A percentile compares a stretch with the other conserved stretches of the same genome.
Evolutionary conservation across 2,329 filamentous ascomycete species (phyloP).

Genomic region (Pyricularia sp.): DNA sequence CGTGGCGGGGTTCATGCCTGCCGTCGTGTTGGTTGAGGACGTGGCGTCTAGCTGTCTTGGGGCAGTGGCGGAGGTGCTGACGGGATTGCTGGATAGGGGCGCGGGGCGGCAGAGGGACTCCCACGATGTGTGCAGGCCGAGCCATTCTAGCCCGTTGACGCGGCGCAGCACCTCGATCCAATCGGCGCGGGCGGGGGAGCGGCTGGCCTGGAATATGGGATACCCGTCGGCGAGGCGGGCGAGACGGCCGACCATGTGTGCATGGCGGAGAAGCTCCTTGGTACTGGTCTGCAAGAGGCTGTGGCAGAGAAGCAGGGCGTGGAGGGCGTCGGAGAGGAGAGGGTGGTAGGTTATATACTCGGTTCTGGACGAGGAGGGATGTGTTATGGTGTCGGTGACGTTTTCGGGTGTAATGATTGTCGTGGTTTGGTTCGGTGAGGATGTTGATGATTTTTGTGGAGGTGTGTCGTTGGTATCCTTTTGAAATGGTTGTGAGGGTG

Average conservation of each 20-base stretch:
- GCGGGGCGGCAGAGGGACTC: conserved; percentile 52
- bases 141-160: conserved; percentile 18
- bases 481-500: conserved; percentile 6
- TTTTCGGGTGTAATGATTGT: neutral
- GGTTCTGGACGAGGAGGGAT: conserved; percentile 8
- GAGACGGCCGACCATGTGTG: conserved; percentile 68
- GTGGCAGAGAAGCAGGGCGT: conserved; percentile 66
- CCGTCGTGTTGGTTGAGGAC: neutral
- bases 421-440: neutral
- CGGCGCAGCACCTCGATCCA: conserved; percentile 66
- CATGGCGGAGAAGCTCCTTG: conserved; percentile 67
- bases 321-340: conserved; percentile 63
- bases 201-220: conserved; percentile 62
- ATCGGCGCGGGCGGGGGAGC: conserved; percentile 60
- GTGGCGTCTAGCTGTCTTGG: neutral
- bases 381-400: neutral
- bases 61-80: neutral
- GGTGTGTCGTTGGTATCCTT: neutral
- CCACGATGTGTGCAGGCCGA: conserved; percentile 32
- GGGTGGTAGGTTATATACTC: conserved; percentile 72
- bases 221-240: conserved; percentile 65
- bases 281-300: conserved; percentile 65
- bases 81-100: conserved; percentile 21
- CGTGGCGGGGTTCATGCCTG: neutral
- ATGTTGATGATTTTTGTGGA: neutral